Percentiles rank a stretch among this genome's conserved stretches.
These are phyloP conservation scores for Cercospora nicotianae DNA, from an alignment of 2,329 filamentous ascomycete genomes.

Conservation along the genomic window DNA sequence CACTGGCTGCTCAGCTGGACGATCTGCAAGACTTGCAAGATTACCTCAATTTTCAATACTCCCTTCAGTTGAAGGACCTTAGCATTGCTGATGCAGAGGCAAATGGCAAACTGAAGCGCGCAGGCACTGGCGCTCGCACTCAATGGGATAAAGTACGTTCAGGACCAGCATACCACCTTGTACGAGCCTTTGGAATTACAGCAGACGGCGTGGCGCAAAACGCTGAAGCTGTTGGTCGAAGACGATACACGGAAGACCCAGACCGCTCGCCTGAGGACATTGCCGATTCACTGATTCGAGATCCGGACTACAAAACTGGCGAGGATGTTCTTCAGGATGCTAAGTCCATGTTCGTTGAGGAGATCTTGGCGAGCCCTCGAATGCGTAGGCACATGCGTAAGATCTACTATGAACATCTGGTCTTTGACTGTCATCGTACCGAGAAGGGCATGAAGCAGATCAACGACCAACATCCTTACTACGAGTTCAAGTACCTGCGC, in stretches of 20 bases:
- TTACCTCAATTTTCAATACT: slow-evolving; percentile 93
- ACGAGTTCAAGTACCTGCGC: slow-evolving; percentile 94
- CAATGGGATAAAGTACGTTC: slow-evolving; percentile 82
- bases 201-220: slow-evolving; percentile 88
- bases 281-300: slow-evolving; percentile 73
- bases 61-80: slow-evolving; percentile 77
- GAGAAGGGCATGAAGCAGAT: slow-evolving; percentile 93
- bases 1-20: slow-evolving; percentile 79
- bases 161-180: slow-evolving; percentile 76
- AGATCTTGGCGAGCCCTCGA: slow-evolving; percentile 81
- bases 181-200: slow-evolving; percentile 85
- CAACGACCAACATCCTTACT: slow-evolving; percentile 92
- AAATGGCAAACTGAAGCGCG: slow-evolving; percentile 72
- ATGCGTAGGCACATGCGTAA: slow-evolving; percentile 84
- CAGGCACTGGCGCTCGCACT: slow-evolving; percentile 71
- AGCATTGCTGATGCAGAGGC: slow-evolving; percentile 61
- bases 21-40: slow-evolving; percentile 96
- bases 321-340: slow-evolving; percentile 75
- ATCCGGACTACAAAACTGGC: slow-evolving; percentile 72
- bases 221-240: slow-evolving; percentile 68
- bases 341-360: slow-evolving; percentile 86
- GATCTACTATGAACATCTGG: slow-evolving; percentile 78
- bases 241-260: slow-evolving; percentile 82
- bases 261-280: slow-evolving; percentile 78
- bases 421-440: slow-evolving; percentile 84